Evolutionary conservation across 2,329 filamentous ascomycete genomes (phyloP), one percentile per base, ranked within the genome.

Genomic region (Metarhizium anisopliae): DNA sequence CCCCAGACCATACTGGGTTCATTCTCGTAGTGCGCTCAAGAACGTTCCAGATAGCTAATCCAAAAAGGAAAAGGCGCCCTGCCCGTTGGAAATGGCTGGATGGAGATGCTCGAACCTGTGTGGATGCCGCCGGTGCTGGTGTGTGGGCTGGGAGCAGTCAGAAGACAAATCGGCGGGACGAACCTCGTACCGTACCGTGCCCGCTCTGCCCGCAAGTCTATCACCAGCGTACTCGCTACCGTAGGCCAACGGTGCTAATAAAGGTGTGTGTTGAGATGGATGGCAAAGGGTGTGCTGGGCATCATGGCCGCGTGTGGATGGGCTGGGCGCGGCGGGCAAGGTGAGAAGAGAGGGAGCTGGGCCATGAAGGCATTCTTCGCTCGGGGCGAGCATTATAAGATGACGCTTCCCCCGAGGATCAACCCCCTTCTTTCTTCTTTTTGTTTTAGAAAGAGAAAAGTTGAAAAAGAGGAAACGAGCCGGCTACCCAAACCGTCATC

Each of bases 181-280:
- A 58, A 58, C 52, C 57, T 56, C 57, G 52, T 54, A 56, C 52
- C 54, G 54, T 56, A 51, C 50, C 51, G 54, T 43, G 35, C 45
- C 54, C 51, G 53, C 53, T 52, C 50, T 32, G 45, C 50, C 32
- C 18, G 42, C 11, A 32, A 20, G 51, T 49, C 25, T 49, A 45
- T 16, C 42, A 18, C 42, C 42, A 45, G n/a, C 18, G n/a, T 20
- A 14, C 42, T 5, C n/a, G 6, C 20, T 51, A 32, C 35, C 25
- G 29, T 40, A 51, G 25, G 35, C 6, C 35, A 16, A 30, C 35
- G n/a, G 30, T 47, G 38, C 35, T 14, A 18, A 20, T 16, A 1
- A 40, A 45, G 50, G 36, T 38, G 47, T 51, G 53, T 47, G 40
- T 58, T 32, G 50, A 40, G 43, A 47, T 42, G 54, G 51, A 49